Evolutionary conservation across 2,329 filamentous ascomycete species (phyloP), one percentile per base, ranked within the genome.

Genomic region (Ophiostoma montium): DNA sequence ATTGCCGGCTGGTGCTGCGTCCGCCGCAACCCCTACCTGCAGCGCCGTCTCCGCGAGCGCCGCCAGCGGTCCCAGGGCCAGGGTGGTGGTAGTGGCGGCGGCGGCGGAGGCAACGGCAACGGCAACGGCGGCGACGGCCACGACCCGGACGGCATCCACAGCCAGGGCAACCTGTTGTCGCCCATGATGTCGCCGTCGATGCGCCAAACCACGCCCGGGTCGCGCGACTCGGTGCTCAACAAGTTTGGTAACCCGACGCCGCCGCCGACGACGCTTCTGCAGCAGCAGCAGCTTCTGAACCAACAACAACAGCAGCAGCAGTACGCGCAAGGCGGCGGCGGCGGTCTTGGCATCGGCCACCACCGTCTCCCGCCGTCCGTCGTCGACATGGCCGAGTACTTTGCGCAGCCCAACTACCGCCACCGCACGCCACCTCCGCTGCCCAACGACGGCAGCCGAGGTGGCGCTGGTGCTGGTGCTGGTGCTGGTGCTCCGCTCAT

Each of bases 1-100:
- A 57, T 78, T 6, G 56, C 78, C 46, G 74, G 72, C 47, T 56
- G 74, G 41, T 72, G 67, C 47, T 69, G 71, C 43, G 5, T 30
- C 12, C 49, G 46, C 8, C 46, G 46, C 27, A 45, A 32, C 32
- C 36, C 33, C 21, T 19, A 46, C 16, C 45, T 32, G 8, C 47
- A 44, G 3, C 30, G 36, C 11, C 47, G 31, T 10, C 23, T 42
- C 16, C 39, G 39, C 12, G 21, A 31, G 39, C 39, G 39, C 5
- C 7, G 13, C 15, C 39, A 31, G 39, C 21, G 9, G 11, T 30
- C 21, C 23, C 36, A 23, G 36, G 12, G 23, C 12, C 39, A 5
- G 32, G 10, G 32, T 10, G 45, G 35, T 12, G 35, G 27, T 13
- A 30, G 35, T 13, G n/a, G n/a, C n/a, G n/a, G n/a, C n/a, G n/a